Evolutionary conservation across 495 filamentous ascomycete genomes (phyloP), one percentile per base, ranked within the genome.

Genomic region (Massariosphaeria phaeospora): DNA sequence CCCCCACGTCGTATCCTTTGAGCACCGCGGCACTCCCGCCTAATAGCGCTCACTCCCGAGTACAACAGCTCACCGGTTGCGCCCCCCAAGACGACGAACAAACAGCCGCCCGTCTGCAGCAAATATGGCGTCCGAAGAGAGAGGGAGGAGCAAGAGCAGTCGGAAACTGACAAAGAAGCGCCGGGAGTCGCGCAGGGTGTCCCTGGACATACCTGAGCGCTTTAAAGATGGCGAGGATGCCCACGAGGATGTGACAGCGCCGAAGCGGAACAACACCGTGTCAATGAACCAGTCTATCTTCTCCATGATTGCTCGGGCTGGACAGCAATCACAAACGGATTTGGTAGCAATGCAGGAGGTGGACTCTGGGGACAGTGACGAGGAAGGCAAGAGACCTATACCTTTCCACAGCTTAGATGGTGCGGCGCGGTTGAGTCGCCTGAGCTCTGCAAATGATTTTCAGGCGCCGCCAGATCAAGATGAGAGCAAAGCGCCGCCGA

Each of bases 201-300:
- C 84, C 1, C 79, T 86, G 74, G 81, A 85, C 52, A 73, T 93
- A 18, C 89, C 90, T 15, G 88, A 91, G 13, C 82, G 82, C 21
- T 78, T 95, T 41, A 81, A 79, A 64, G 81, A 88, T 66, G 82
- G 83, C 33, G 83, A 81, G 33, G 86, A 90, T 66, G 77, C 76
- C 12, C 73, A 86, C 10, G 80, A 90, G 50, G 89, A 93, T 69
- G 85, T 84, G 36, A 81, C 82, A 12, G 83, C 84, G 20, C 80
- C 82, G 2, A 72, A 66, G 38, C 73, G 75, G 46, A 68, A 66
- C 21, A 68, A 74, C 7, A 52, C 73, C 20, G 75, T 75, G 20
- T 86, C 88, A 59, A 87, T 95, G 86, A 91, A 96, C 69, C 91
- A 96, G 72, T 91, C 88, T 43, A 79, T 98, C 45, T 95, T 96